Evolutionary conservation across 441 rosid genomes (phyloP), one percentile per base, ranked within the genome.

Genomic region (Pelargonium myrrhifolium): DNA sequence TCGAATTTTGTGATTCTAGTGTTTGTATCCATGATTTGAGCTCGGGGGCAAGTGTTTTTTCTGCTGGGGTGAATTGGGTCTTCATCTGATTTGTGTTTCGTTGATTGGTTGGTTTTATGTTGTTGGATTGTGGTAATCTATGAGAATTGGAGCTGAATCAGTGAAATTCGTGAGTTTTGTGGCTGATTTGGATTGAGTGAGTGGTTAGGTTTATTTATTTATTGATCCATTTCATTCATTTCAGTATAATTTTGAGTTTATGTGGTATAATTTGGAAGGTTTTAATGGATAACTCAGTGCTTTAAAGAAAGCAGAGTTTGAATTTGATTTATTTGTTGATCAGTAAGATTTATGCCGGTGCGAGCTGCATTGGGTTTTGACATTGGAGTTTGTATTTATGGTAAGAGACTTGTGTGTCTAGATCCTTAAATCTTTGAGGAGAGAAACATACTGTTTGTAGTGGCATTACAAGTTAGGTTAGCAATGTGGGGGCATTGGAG

Each of bases 1-100:
- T 22, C 22, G 61, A 55, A 55, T 55, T 20, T 2, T 9, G 9
- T 51, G 58, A 51, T 51, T 51, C 58, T 17, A 20, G 22, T 51
- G 58, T 51, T 17, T 51, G 58, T 51, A 47, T 47, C 55, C 55
- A 15, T 20, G 58, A 51, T n/a, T 51, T 51, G 58, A 51, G 58
- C 18, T 51, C 58, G 58, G 6, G 58, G 58, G 58, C 20, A 6
- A 51, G 58, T 51, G 22, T 51, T 18, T 51, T 17, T 51, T 2
- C 22, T 51, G 20, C 58, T 51, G 0, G 58, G 58, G 17, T 18
- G 58, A 51, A 15, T 51, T 15, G 61, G 26, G 24, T 55, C 26
- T 18, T 20, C 8, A 18, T 55, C 61, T 8, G 61, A 55, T 55
- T 55, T 55, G 12, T 55, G 61, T 18, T 55, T 20, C 61, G 9